Base-by-base conservation (phyloP, 2,329 filamentous ascomycete genomes). In the Cytospora piceicola region DNA sequence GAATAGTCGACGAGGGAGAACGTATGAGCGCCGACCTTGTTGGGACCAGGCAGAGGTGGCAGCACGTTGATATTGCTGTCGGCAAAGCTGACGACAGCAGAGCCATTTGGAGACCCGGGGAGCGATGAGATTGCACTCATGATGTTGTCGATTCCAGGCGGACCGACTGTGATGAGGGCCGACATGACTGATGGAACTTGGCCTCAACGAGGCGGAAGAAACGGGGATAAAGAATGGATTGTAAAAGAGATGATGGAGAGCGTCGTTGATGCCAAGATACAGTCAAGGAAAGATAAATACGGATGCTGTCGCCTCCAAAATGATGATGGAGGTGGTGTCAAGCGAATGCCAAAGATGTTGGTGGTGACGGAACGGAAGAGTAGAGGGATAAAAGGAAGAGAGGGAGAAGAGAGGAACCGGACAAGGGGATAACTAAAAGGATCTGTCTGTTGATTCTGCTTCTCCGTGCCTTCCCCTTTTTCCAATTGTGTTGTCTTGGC, bases 111-210 rank as follows among this genome's bases (percentile, higher is more conserved):
- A 15, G 30, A 42, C 24, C 54, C 64, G 4, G 61, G 30, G 32
- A 49, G 39, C 14, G n/a, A 22, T 20, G 51, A 52, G 24, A 66
- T 12, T 2, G 29, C 58, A 11, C 34, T 39, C 36, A 57, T 27
- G 8, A 63, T 3, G 51, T 36, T 49, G 24, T 39, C 42, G 24
- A 49, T 24, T 20, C 57, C 39, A 51, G 32, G 58, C 34, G n/a
- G 20, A 2, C 49, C 42, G 39, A 49, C 58, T 32, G 46, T 52
- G 56, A 49, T 30, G 52, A 63, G 7, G 17, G 63, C 56, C 46
- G 66, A 53, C 66, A 68, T 68, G 66, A 46, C 46, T 46, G 46
- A 9, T 34, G 20, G 22, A 29, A 27, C 24, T n/a, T n/a, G n/a
- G 51, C n/a, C n/a, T 14, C 15, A 30, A 49, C 54, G 15, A 55